Percentiles rank a stretch among this genome's conserved stretches.
These are phyloP conservation scores for Biscutella laevigata DNA, from an alignment of 441 rosid genomes.

Conservation along the genomic window DNA sequence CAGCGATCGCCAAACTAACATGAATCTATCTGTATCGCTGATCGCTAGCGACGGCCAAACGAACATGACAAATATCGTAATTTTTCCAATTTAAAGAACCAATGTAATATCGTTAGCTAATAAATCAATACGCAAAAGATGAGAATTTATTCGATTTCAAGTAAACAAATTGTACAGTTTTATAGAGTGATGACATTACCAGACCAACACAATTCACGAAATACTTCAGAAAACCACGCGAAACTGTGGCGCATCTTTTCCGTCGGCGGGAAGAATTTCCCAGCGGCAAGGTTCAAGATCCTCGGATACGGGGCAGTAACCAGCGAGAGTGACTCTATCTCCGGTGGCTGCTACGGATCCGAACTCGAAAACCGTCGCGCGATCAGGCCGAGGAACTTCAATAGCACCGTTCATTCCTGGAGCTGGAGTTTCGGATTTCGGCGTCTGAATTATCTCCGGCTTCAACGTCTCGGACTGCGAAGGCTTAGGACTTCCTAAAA, in stretches of 20 bases:
- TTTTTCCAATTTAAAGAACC: no score
- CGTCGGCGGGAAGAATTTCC: slow-evolving; percentile 76
- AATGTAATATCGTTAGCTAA: no score
- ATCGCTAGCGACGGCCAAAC: no score
- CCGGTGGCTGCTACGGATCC: slow-evolving; percentile 65
- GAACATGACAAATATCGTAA: no score
- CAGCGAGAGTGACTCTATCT: slow-evolving; percentile 84
- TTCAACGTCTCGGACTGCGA: slow-evolving; percentile 19
- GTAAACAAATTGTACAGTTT: slow-evolving; percentile 4
- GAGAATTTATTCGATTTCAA: not conserved
- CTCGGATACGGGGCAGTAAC: slow-evolving; percentile 84
- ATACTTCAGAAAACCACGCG: slow-evolving; percentile 67
- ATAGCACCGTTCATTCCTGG: slow-evolving; percentile 82
- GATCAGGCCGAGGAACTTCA: slow-evolving; percentile 65
- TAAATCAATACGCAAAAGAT: no score
- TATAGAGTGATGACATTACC: slow-evolving; percentile 15
- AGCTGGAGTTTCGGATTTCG: slow-evolving; percentile 27
- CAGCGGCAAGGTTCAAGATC: slow-evolving; percentile 94
- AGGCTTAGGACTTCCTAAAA: slow-evolving; percentile 50
- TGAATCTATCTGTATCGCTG: no score
- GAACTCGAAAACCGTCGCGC: slow-evolving; percentile 82
- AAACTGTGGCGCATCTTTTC: slow-evolving; percentile 74
- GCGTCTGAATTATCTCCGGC: slow-evolving; percentile 16
- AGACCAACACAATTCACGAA: slow-evolving; percentile 10
- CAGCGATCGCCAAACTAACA: no score